Conservation (phyloP, 805 yeast genomes). For the Saturnispora serradocipensis region DNA sequence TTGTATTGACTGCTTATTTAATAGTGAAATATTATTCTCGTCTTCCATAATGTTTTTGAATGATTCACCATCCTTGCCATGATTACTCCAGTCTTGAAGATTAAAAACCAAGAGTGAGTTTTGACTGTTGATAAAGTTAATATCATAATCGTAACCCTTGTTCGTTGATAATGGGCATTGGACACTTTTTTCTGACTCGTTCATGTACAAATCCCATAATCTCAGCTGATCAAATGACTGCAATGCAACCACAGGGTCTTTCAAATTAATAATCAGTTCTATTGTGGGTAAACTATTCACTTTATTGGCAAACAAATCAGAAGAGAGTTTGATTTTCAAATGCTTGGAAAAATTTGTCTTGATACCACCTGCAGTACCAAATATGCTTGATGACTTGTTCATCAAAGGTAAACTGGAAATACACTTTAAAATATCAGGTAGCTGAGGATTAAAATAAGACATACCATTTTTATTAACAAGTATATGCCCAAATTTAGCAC, state of each 20-base stretch:
- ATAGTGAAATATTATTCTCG: conserved; percentile 8
- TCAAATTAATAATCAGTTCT: conserved; percentile 26
- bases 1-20: conserved; percentile 17
- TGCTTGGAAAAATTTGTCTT: conserved; percentile 22
- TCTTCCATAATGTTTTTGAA: conserved; percentile 6
- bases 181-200: conserved; percentile 23
- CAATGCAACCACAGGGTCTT: conserved; percentile 15
- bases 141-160: conserved; percentile 17
- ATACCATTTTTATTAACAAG: conserved; percentile 13
- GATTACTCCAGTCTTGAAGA: conserved; percentile 14
- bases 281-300: conserved; percentile 21
- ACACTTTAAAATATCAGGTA: conserved; percentile 20
- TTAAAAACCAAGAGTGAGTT: conserved; percentile 20
- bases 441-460: conserved; percentile 20
- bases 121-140: conserved; percentile 24
- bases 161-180: conserved; percentile 19
- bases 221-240: conserved; percentile 13
- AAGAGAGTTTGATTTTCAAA: conserved; percentile 24
- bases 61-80: conserved; percentile 2
- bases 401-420: conserved; percentile 17
- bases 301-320: conserved; percentile 23
- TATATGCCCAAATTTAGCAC: conserved; percentile 24
- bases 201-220: conserved; percentile 17
- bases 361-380: conserved; percentile 27
- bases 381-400: conserved; percentile 19